These are phyloP conservation scores for Fusarium musae DNA, from an alignment of 2,329 filamentous ascomycete genomes.

Conservation along the genomic window DNA sequence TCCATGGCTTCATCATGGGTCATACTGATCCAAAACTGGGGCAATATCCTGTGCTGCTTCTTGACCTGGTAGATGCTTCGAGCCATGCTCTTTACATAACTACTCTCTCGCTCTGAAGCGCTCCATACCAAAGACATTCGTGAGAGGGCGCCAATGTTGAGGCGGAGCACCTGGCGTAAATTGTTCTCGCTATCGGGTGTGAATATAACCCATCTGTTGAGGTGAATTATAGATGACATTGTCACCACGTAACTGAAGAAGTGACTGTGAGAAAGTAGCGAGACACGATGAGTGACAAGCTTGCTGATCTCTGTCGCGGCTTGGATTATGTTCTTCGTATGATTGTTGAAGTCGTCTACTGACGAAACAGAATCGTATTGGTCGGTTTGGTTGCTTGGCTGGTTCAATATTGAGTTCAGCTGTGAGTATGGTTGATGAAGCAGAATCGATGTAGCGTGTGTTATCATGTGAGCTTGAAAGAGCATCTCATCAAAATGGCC, in stretches of 20 bases:
- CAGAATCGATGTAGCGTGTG: constrained; percentile 73
- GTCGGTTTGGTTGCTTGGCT: constrained; percentile 73
- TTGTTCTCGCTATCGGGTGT: constrained; percentile 71
- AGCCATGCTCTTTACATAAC: constrained; percentile 82
- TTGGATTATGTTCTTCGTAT: constrained; percentile 83
- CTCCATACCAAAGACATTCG: constrained; percentile 77
- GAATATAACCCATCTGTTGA: constrained; percentile 79
- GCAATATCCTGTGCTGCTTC: constrained; percentile 65
- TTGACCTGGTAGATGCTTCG: constrained; percentile 75
- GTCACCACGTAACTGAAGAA: constrained; percentile 87
- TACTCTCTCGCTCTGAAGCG: constrained; percentile 74
- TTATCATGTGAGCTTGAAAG: constrained; percentile 90
- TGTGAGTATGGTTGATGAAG: constrained; percentile 84
- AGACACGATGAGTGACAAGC: constrained; percentile 78
- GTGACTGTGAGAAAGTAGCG: constrained; percentile 79
- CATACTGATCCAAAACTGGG: constrained; percentile 65
- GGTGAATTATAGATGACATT: constrained; percentile 81
- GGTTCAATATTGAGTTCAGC: constrained; percentile 70
- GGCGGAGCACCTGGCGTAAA: constrained; percentile 78
- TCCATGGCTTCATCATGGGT: constrained; percentile 66
- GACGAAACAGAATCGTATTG: constrained; percentile 64
- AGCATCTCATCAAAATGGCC: constrained; percentile 87
- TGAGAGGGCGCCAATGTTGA: constrained; percentile 82
- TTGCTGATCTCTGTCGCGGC: constrained; percentile 82
- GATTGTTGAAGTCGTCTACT: constrained; percentile 67